A percentile compares a stretch with the other conserved stretches of the same genome.
These are phyloP conservation scores for Cupressus sempervirens DNA, from an alignment of 75 land plant genomes.

Conservation along the genomic window DNA sequence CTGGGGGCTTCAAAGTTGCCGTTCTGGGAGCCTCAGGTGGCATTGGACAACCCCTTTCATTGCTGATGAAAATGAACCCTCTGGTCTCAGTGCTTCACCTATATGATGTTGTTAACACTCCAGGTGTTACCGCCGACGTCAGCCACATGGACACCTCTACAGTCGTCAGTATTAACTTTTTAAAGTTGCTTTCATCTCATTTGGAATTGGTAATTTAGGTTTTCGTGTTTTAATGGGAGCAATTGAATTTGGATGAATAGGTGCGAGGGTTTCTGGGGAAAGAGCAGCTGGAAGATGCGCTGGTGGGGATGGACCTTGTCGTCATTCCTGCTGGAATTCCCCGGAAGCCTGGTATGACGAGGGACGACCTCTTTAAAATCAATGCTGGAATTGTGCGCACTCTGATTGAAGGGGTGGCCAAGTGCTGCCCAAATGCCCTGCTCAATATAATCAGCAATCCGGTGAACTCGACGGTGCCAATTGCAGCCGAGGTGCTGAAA, in stretches of 20 bases:
- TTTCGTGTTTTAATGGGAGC: not conserved
- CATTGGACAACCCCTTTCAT: conserved; percentile 86
- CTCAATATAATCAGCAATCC: conserved; percentile 96
- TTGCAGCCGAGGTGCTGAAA: conserved; percentile 98
- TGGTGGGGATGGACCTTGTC: conserved; percentile 93
- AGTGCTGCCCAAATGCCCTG: conserved; percentile 81
- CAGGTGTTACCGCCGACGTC: conserved; percentile 91
- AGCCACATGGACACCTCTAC: conserved; percentile 98
- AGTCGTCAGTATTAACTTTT: conserved; percentile 48
- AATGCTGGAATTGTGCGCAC: conserved; percentile 98
- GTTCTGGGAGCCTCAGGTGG: conserved; percentile 92
- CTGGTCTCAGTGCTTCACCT: conserved; percentile 90
- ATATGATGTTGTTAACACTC: conserved; percentile 93
- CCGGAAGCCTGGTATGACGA: conserved; percentile 97
- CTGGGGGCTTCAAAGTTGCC: conserved; percentile 53
- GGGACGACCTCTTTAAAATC: conserved; percentile 96
- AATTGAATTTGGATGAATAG: conserved; percentile 22
- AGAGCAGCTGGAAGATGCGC: conserved; percentile 66
- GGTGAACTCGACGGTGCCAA: conserved; percentile 96
- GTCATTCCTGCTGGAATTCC: conserved; percentile 98
- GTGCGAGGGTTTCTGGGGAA: conserved; percentile 94
- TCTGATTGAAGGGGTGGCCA: conserved; percentile 82
- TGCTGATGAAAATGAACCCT: conserved; percentile 93
- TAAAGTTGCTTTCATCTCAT: not conserved
- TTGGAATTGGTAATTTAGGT: not conserved